phyloP scores from a whole-genome alignment of 306 rosid genomes.

The Acacia acuminata region DNA sequence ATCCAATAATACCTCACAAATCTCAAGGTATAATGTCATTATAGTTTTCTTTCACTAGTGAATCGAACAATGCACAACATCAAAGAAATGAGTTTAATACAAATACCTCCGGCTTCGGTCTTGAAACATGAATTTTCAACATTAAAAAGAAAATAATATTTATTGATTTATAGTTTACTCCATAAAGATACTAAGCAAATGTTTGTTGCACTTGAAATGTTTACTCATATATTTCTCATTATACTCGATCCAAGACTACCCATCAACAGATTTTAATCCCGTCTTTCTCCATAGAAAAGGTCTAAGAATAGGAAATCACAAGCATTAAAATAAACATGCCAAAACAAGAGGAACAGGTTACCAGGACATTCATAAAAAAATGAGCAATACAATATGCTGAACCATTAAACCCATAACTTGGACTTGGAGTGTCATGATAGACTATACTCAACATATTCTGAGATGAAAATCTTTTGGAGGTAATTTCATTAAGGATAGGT shows the following conservation, averaged over 20 bases:
- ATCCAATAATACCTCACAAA: constrained; percentile 6
- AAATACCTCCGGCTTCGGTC: constrained; percentile 2
- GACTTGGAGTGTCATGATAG: not conserved
- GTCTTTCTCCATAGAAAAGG: not conserved
- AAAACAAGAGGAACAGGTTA: too few species aligned
- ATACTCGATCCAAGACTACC: not conserved
- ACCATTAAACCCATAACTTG: not conserved
- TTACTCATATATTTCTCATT: not conserved
- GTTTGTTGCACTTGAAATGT: not conserved
- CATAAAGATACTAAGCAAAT: constrained; percentile 1
- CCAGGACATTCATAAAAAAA: too few species aligned
- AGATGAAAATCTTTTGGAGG: not conserved
- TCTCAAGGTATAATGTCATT: not conserved
- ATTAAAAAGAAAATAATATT: constrained; percentile 6
- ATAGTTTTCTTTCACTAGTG: constrained; percentile 8
- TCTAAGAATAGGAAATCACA: not conserved
- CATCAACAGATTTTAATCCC: not conserved
- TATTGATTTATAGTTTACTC: not conserved
- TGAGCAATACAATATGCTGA: too few species aligned
- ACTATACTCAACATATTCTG: not conserved
- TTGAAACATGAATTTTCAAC: not conserved
- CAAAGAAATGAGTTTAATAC: constrained; percentile 9
- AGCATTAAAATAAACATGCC: not conserved
- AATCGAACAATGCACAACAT: not conserved
- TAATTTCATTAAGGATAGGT: not conserved